Evolutionary conservation across 805 yeast genomes (phyloP).

Genomic region (Nakazawaea pomicola): DNA sequence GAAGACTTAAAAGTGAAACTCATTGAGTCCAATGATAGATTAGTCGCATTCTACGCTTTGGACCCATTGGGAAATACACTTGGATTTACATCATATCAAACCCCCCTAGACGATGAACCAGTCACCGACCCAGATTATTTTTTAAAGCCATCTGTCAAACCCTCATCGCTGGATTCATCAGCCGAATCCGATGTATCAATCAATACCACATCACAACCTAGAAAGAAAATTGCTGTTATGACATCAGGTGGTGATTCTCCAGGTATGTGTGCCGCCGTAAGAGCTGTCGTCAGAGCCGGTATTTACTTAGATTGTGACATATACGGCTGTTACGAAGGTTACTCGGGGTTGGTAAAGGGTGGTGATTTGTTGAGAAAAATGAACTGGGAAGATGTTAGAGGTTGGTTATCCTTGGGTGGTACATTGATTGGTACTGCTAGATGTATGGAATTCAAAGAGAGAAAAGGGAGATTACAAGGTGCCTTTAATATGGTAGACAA

Average conservation of each 20-base stretch:
- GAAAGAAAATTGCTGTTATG: constrained; percentile 64
- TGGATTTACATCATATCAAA: constrained; percentile 46
- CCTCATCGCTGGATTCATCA: constrained; percentile 8
- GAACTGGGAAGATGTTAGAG: constrained; percentile 94
- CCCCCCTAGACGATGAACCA: constrained; percentile 27
- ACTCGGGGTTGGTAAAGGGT: constrained; percentile 66
- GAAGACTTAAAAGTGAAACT: constrained; percentile 17
- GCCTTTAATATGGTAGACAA: constrained; percentile 78
- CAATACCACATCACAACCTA: background rate
- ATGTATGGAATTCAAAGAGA: constrained; percentile 77
- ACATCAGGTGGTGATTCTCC: constrained; percentile 83
- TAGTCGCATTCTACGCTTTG: constrained; percentile 29
- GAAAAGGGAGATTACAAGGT: constrained; percentile 77
- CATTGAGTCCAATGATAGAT: constrained; percentile 10
- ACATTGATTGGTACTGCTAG: constrained; percentile 96
- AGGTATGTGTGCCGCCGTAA: constrained; percentile 74
- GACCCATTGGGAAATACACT: constrained; percentile 67
- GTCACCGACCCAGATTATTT: constrained; percentile 32
- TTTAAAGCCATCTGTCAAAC: constrained; percentile 17
- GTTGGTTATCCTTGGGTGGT: constrained; percentile 90
- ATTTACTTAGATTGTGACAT: constrained; percentile 60
- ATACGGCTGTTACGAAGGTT: constrained; percentile 69
- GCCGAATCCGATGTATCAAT: constrained; percentile 2
- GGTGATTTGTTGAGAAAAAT: constrained; percentile 62
- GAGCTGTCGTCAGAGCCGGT: constrained; percentile 70